phyloP scores from a whole-genome alignment of 257 asterid genomes.

The Penstemon newberryi region DNA sequence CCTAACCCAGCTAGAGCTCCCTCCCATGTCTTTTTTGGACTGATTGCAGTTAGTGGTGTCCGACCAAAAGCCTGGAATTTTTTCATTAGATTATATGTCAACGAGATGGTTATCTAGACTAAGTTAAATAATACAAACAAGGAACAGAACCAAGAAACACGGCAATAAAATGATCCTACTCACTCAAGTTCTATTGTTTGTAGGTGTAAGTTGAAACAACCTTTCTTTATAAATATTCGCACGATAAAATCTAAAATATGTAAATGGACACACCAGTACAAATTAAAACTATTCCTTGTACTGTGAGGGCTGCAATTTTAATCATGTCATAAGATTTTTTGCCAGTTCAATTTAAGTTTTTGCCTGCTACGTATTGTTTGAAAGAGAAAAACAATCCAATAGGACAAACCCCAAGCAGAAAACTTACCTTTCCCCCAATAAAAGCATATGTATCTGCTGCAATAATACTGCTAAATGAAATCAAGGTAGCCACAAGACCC shows the following conservation, averaged over 20 bases:
- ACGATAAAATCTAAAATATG: background rate
- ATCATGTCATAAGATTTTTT: background rate
- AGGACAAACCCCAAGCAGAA: background rate
- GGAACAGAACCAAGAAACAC: slow-evolving; percentile 1
- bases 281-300: slow-evolving; percentile 15
- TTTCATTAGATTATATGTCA: slow-evolving; percentile 24
- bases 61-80: slow-evolving; percentile 84
- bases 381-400: slow-evolving; percentile 23
- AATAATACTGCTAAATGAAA: slow-evolving; percentile 81
- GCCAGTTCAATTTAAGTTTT: slow-evolving; percentile 9
- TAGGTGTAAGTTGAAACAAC: background rate
- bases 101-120: slow-evolving; percentile 10
- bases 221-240: background rate
- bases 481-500: slow-evolving; percentile 95
- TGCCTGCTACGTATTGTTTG: slow-evolving; percentile 11
- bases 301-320: background rate
- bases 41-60: slow-evolving; percentile 78
- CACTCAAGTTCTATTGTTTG: slow-evolving; percentile 1
- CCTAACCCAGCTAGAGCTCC: slow-evolving; percentile 86
- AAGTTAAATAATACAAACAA: slow-evolving; percentile 5
- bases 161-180: background rate
- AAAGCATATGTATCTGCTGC: slow-evolving; percentile 99
- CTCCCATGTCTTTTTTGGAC: slow-evolving; percentile 99
- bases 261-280: background rate
- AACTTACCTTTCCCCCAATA: slow-evolving; percentile 83